Evolutionary conservation across 78 protist species (phyloP).

Genomic region (Dictyostelium firmibasis): DNA sequence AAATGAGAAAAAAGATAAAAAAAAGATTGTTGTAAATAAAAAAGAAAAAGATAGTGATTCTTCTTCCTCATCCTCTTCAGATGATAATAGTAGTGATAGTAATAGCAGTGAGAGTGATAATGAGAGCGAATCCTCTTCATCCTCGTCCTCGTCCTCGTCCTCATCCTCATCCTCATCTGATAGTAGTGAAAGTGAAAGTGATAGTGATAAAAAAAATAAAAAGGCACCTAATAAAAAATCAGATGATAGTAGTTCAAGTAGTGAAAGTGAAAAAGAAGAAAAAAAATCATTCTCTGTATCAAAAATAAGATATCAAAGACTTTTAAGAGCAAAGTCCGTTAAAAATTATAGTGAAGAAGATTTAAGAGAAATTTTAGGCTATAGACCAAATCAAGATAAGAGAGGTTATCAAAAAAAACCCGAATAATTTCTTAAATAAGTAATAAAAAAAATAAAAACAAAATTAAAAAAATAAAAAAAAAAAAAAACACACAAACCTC

Average conservation of each 20-base stretch:
- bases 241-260: neutral
- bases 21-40: neutral
- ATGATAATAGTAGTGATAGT: neutral
- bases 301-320: conserved; percentile 58
- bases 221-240: neutral
- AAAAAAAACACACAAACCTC: neutral
- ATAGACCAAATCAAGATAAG: conserved; percentile 39
- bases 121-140: neutral
- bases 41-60: neutral
- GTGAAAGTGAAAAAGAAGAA: conserved; percentile 36
- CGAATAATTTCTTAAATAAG: neutral
- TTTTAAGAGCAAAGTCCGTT: conserved; percentile 44
- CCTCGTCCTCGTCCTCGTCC: neutral
- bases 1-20: neutral
- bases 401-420: conserved; percentile 8
- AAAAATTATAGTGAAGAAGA: conserved; percentile 57
- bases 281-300: conserved; percentile 2
- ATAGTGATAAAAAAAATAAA: neutral
- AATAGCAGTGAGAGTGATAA: conserved; percentile 15
- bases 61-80: neutral
- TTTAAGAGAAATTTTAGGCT: conserved; percentile 58
- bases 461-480: neutral
- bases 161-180: neutral
- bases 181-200: neutral
- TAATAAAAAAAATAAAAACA: neutral